Evolutionary conservation across 2,329 filamentous ascomycete genomes (phyloP).

Genomic region (Penicillium sp.): DNA sequence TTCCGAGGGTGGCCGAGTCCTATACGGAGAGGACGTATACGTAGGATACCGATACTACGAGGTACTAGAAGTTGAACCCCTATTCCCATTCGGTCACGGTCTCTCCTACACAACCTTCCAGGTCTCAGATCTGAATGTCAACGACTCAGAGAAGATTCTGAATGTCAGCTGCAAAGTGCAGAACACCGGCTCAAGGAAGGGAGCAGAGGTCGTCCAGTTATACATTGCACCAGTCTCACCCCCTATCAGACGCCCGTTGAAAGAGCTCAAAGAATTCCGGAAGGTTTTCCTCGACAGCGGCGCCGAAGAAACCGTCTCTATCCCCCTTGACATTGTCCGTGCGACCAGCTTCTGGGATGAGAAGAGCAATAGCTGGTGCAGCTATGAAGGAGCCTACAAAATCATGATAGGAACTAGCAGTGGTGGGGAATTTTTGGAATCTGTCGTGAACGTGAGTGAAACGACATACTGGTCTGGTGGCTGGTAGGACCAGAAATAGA

Average conservation of each 20-base stretch:
- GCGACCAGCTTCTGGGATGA: conserved; percentile 6
- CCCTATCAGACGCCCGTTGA: conserved; percentile 2
- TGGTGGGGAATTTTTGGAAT: conserved; percentile 2
- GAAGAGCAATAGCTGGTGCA: conserved; percentile 6
- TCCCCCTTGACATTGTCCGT: not conserved
- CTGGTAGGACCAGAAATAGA: not conserved
- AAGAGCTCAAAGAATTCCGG: conserved; percentile 6
- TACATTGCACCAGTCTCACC: not conserved
- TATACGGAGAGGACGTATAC: conserved; percentile 62
- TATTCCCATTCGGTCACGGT: conserved; percentile 11
- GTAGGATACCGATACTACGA: conserved; percentile 44
- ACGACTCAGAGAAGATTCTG: not conserved
- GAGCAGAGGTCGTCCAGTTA: conserved; percentile 3
- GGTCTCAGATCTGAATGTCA: not conserved
- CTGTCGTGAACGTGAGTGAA: not conserved
- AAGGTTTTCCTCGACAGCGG: conserved; percentile 2
- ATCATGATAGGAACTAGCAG: conserved; percentile 9
- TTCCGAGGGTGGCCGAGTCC: conserved; percentile 48
- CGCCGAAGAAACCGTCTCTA: not conserved
- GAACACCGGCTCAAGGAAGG: not conserved
- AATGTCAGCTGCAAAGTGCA: not conserved
- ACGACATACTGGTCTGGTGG: conserved; percentile 6
- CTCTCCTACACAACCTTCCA: conserved; percentile 11
- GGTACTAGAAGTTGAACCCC: not conserved
- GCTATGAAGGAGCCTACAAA: conserved; percentile 7